Conservation (phyloP, 495 filamentous ascomycete species). For the Pyronema domesticum region DNA sequence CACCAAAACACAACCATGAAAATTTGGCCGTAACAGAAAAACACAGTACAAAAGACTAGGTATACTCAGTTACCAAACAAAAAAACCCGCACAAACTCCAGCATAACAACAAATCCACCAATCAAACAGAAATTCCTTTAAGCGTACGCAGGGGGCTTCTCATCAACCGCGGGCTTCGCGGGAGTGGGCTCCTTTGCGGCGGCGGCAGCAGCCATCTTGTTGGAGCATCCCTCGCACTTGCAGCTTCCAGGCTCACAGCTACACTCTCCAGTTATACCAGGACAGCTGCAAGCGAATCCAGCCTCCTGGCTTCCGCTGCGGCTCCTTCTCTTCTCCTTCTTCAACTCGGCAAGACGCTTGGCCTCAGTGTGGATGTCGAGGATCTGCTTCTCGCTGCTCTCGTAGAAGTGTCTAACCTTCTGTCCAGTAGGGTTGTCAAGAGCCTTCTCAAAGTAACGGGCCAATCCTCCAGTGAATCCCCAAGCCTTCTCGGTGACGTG, state of each 20-base stretch:
- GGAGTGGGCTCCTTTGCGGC: slow-evolving; percentile 8
- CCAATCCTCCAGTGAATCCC: slow-evolving; percentile 32
- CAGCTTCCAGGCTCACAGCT: slow-evolving; percentile 25
- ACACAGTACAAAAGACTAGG: no score
- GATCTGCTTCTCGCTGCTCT: slow-evolving; percentile 61
- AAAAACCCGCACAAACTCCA: neutral
- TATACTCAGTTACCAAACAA: neutral
- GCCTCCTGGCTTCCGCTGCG: slow-evolving; percentile 17
- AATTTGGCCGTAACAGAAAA: no score
- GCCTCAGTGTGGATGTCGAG: slow-evolving; percentile 87
- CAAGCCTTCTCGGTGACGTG: slow-evolving; percentile 29
- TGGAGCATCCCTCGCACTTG: slow-evolving; percentile 23
- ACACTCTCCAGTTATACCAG: slow-evolving; percentile 12
- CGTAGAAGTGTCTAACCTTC: slow-evolving; percentile 73
- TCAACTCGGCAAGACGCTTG: slow-evolving; percentile 65
- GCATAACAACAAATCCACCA: neutral
- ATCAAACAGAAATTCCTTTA: neutral
- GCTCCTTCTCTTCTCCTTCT: slow-evolving; percentile 47
- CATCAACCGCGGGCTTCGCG: slow-evolving; percentile 2
- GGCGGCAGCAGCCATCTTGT: slow-evolving; percentile 6
- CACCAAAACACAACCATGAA: no score
- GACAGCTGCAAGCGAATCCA: slow-evolving; percentile 26
- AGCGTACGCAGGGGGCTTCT: slow-evolving; percentile 6
- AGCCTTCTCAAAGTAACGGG: slow-evolving; percentile 83
- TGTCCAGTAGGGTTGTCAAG: slow-evolving; percentile 67